Base-by-base conservation (phyloP, 441 rosid species). In the Populus hybrid region DNA sequence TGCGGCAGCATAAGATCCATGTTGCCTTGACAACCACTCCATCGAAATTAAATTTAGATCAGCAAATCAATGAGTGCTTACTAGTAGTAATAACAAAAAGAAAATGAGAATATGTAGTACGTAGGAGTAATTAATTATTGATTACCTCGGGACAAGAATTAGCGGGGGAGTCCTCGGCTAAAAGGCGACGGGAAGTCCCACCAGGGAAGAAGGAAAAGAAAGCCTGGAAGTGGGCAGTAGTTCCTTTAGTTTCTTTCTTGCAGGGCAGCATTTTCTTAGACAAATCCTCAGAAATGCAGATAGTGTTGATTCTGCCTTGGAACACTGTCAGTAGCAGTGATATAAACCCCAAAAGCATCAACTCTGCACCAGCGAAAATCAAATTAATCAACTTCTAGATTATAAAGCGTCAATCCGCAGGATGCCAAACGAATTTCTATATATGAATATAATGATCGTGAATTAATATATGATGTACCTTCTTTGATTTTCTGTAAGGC, bases 301-400 rank as follows among this genome's bases (percentile, higher is more conserved):
- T 78, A 18, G 75, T 80, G 81, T 50, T 81, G 28, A 93, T 90
- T 67, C 65, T 70, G 1, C 70, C 73, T 76, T 91, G 93, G 74
- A 84, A 81, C 14, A 91, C 94, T 34, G 94, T 78, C 69, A 91
- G 80, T 23, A 93, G 79, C 81, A 91, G 83, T n/a, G 97, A 91
- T 74, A 93, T 93, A 77, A 93, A 93, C 40, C 97, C 97, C 85
- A 91, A 46, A 38, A 91, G 83, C 97, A 91, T 91, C 81, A 92
- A 84, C 82, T 89, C 93, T 89, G 89, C 79, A 74, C 21, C 74
- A 67, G 38, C 57, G n/a, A 46, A 46, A 46, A 46, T 46, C 26
- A 63, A 54, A 32, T 46, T 46, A 10, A 35, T 14, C 23, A 14
- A 46, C 57, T 46, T 46, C 57, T 46, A 12, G 57, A 12, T 46